Conservation (phyloP, 2,329 filamentous ascomycete species). For the Cadophora gregata region DNA sequence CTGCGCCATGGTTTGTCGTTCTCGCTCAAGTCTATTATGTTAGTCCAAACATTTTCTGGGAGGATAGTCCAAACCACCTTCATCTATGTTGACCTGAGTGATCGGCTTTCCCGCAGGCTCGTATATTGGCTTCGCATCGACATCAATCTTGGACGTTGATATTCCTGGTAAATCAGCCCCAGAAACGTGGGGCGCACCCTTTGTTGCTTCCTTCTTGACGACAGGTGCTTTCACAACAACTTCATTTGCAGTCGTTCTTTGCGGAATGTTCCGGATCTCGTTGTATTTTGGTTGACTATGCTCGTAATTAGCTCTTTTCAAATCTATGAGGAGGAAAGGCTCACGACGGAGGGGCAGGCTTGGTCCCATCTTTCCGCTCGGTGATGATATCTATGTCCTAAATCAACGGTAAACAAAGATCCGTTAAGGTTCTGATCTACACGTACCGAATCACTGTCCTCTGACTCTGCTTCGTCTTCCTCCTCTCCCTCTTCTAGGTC, state of each 20-base stretch:
- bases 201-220: conserved; percentile 54
- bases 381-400: conserved; percentile 74
- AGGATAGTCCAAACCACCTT: conserved; percentile 50
- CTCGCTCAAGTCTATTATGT: conserved; percentile 64
- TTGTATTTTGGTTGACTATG: conserved; percentile 65
- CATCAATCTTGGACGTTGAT: conserved; percentile 82
- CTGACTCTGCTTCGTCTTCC: conserved; percentile 63
- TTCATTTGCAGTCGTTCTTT: conserved; percentile 61
- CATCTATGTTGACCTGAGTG: conserved; percentile 76
- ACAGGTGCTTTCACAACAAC: conserved; percentile 51
- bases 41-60: conserved; percentile 5
- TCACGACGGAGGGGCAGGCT: conserved; percentile 63
- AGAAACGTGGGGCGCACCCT: conserved; percentile 45
- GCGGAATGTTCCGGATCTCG: conserved; percentile 69
- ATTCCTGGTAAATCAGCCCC: conserved; percentile 65
- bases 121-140: conserved; percentile 82
- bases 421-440: background rate
- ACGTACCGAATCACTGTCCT: conserved; percentile 58
- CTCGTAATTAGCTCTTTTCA: conserved; percentile 28
- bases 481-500: conserved; percentile 70
- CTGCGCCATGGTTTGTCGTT: conserved; percentile 95
- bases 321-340: conserved; percentile 38
- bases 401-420: conserved; percentile 25
- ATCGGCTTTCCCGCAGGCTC: conserved; percentile 81
- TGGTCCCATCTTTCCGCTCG: conserved; percentile 68